Conservation (phyloP, 2,329 filamentous ascomycete genomes). For the Nigrospora oryzae region DNA sequence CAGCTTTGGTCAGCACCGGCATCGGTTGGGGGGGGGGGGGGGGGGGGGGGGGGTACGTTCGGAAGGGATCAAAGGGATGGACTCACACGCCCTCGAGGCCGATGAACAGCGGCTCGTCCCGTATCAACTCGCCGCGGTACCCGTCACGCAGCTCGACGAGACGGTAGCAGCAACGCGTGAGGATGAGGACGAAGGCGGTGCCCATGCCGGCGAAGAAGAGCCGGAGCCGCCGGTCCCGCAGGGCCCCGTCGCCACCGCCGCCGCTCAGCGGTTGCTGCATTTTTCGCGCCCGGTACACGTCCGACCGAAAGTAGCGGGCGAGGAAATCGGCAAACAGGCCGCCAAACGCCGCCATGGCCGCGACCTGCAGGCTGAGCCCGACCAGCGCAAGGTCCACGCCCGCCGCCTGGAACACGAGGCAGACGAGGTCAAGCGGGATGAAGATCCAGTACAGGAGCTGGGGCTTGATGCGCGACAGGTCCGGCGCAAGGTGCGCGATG, state of each 20-base stretch:
- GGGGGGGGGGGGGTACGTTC: not conserved
- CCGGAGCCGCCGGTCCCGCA: slow-evolving; percentile 23
- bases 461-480: slow-evolving; percentile 15
- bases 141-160: slow-evolving; percentile 50
- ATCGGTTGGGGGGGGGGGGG: not conserved
- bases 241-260: not conserved
- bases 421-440: slow-evolving; percentile 32
- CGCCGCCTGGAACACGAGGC: slow-evolving; percentile 33
- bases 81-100: slow-evolving; percentile 32
- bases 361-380: slow-evolving; percentile 51
- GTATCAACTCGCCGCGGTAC: slow-evolving; percentile 41
- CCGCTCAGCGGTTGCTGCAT: not conserved
- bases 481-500: slow-evolving; percentile 22
- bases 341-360: slow-evolving; percentile 44
- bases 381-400: slow-evolving; percentile 41
- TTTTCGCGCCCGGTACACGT: not conserved
- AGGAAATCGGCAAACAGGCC: slow-evolving; percentile 36
- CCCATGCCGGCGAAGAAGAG: slow-evolving; percentile 42
- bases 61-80: not conserved
- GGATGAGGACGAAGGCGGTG: slow-evolving; percentile 42
- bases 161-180: slow-evolving; percentile 49
- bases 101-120: slow-evolving; percentile 37
- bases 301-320: slow-evolving; percentile 12
- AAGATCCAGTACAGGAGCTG: slow-evolving; percentile 18
- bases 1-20: too few species aligned